phyloP scores from a whole-genome alignment of 2,329 filamentous ascomycete species.

The Fusarium sp. region DNA sequence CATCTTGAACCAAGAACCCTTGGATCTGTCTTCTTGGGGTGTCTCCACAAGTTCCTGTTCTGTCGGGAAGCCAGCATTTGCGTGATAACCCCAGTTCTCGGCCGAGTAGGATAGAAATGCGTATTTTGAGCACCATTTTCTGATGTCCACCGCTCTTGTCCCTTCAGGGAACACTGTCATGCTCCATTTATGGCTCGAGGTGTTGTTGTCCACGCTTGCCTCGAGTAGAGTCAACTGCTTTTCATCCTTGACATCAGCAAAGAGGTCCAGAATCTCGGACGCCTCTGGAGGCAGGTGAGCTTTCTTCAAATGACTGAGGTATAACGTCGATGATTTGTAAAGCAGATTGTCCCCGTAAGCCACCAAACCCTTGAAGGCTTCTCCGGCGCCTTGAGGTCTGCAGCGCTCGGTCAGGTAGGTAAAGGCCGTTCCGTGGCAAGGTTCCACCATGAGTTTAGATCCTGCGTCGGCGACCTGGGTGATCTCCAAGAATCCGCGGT shows the following conservation, averaged over 20 bases:
- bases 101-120: neutral
- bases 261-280: too few species aligned
- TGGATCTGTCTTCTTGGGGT: neutral
- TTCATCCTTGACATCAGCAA: neutral
- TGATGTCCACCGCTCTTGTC: neutral
- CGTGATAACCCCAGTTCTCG: neutral
- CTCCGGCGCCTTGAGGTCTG: neutral
- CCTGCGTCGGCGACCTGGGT: neutral
- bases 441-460: neutral
- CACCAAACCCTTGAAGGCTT: neutral
- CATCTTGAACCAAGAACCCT: neutral
- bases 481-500: neutral
- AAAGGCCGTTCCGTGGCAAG: neutral
- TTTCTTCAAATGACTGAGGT: neutral
- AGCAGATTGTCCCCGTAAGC: neutral
- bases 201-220: neutral
- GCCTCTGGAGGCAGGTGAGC: neutral
- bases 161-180: neutral
- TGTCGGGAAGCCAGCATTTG: neutral
- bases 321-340: neutral
- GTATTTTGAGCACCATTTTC: neutral
- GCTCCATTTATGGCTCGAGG: neutral
- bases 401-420: neutral
- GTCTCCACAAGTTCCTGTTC: neutral
- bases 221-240: neutral